These are phyloP conservation scores for Arachnomyces sp. DNA, from an alignment of 2,329 filamentous ascomycete species.

Conservation along the genomic window DNA sequence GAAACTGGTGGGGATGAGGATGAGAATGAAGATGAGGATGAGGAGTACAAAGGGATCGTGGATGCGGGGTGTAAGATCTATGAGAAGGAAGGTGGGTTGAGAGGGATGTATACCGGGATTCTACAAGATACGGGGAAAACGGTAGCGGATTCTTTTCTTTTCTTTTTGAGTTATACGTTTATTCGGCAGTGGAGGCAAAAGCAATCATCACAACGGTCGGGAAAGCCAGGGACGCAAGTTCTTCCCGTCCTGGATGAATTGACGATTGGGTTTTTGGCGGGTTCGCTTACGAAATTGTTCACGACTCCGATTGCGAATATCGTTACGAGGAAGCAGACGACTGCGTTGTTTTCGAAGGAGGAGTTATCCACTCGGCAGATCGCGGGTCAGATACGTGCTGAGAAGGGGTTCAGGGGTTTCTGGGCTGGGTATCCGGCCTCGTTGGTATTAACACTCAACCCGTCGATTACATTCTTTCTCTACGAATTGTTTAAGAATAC, in stretches of 20 bases:
- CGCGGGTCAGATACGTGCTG: slow-evolving; percentile 53
- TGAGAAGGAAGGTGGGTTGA: slow-evolving; percentile 59
- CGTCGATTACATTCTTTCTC: slow-evolving; percentile 76
- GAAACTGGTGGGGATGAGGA: slow-evolving; percentile 44
- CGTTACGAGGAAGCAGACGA: slow-evolving; percentile 72
- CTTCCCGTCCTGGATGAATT: slow-evolving; percentile 66
- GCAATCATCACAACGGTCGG: slow-evolving; percentile 19
- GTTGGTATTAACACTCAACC: slow-evolving; percentile 74
- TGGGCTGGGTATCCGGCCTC: slow-evolving; percentile 85
- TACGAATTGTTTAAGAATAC: slow-evolving; percentile 62
- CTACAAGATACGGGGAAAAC: slow-evolving; percentile 59
- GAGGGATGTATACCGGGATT: slow-evolving; percentile 63
- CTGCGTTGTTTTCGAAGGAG: slow-evolving; percentile 33
- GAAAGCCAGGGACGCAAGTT: slow-evolving; percentile 20
- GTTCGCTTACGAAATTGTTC: slow-evolving; percentile 65
- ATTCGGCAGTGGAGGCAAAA: slow-evolving; percentile 40
- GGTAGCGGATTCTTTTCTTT: slow-evolving; percentile 70
- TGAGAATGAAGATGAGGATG: slow-evolving; percentile 22
- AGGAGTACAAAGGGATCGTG: slow-evolving; percentile 56
- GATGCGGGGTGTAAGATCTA: slow-evolving; percentile 69
- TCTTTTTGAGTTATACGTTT: slow-evolving; percentile 73
- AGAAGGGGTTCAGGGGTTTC: slow-evolving; percentile 67
- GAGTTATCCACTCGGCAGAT: slow-evolving; percentile 48
- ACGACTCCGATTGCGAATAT: slow-evolving; percentile 78
- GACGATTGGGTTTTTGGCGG: slow-evolving; percentile 60